Conservation (phyloP, 495 filamentous ascomycete genomes). For the Neurospora sp. region DNA sequence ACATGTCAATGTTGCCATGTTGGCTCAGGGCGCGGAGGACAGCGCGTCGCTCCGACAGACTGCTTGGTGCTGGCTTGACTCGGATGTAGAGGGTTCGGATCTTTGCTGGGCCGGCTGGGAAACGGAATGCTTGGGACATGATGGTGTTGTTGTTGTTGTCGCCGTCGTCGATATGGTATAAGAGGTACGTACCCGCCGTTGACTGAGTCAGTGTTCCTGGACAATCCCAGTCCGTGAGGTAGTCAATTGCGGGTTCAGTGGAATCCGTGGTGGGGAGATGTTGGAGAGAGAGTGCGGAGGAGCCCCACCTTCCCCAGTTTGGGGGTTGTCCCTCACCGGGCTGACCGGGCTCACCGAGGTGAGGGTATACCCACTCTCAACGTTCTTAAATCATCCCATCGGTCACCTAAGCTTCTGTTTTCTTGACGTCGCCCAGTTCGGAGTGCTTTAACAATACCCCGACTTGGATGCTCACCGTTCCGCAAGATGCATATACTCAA, state of each 20-base stretch:
- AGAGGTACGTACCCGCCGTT: background rate
- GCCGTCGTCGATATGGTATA: background rate
- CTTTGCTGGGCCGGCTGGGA: background rate
- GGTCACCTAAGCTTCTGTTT: background rate
- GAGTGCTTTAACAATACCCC: background rate
- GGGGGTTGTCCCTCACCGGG: background rate
- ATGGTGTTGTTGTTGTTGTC: background rate
- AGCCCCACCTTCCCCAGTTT: background rate
- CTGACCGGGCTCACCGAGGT: background rate
- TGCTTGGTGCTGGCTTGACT: slow-evolving; percentile 51
- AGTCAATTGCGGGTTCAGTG: background rate
- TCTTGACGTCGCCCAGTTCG: background rate
- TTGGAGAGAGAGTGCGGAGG: background rate
- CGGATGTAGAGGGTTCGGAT: slow-evolving; percentile 47
- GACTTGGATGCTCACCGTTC: background rate
- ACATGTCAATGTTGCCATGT: slow-evolving; percentile 69
- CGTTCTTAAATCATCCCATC: background rate
- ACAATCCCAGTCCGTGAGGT: background rate
- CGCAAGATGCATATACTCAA: background rate
- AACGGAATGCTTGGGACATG: background rate
- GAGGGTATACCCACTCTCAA: background rate
- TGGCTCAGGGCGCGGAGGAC: slow-evolving; percentile 61
- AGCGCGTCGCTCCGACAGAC: slow-evolving; percentile 59
- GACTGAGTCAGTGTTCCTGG: background rate
- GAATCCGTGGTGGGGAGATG: background rate